Percentiles rank a stretch among this genome's conserved stretches.
phyloP scores from a whole-genome alignment of 805 yeast genomes.

The Lipomyces sp. region DNA sequence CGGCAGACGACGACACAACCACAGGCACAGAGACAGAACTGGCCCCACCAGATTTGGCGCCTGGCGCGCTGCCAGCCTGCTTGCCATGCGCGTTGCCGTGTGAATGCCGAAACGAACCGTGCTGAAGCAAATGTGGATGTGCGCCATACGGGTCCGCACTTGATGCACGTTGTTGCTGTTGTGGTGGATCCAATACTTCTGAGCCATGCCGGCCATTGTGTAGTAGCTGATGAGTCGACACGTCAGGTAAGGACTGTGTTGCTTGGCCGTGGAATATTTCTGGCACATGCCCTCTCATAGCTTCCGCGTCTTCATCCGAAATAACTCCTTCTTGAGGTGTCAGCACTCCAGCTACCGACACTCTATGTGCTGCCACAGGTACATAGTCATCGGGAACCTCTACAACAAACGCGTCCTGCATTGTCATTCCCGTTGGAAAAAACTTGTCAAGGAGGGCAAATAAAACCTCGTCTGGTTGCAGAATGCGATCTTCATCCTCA shows the following conservation, averaged over 20 bases:
- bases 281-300: background rate
- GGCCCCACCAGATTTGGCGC: background rate
- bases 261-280: slow-evolving; percentile 16
- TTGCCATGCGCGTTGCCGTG: background rate
- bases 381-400: slow-evolving; percentile 49
- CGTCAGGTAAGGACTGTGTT: slow-evolving; percentile 26
- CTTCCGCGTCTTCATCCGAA: slow-evolving; percentile 16
- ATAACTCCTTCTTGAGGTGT: slow-evolving; percentile 7
- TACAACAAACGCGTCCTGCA: slow-evolving; percentile 66
- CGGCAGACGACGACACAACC: background rate
- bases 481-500: slow-evolving; percentile 34
- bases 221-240: slow-evolving; percentile 5
- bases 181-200: background rate
- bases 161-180: background rate
- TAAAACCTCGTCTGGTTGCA: slow-evolving; percentile 64
- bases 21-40: background rate
- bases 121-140: slow-evolving; percentile 4
- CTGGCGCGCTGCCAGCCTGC: slow-evolving; percentile 2
- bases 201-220: slow-evolving; percentile 8
- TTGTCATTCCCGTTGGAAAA: slow-evolving; percentile 70
- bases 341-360: background rate
- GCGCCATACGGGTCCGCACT: slow-evolving; percentile 5
- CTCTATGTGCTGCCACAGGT: slow-evolving; percentile 3
- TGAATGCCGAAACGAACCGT: background rate
- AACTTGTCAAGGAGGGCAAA: slow-evolving; percentile 62